Percentiles rank a stretch among this genome's conserved stretches.
Evolutionary conservation across 1,284 basidiomycete genomes (phyloP).

Genomic region (Microbotryum violaceum): DNA sequence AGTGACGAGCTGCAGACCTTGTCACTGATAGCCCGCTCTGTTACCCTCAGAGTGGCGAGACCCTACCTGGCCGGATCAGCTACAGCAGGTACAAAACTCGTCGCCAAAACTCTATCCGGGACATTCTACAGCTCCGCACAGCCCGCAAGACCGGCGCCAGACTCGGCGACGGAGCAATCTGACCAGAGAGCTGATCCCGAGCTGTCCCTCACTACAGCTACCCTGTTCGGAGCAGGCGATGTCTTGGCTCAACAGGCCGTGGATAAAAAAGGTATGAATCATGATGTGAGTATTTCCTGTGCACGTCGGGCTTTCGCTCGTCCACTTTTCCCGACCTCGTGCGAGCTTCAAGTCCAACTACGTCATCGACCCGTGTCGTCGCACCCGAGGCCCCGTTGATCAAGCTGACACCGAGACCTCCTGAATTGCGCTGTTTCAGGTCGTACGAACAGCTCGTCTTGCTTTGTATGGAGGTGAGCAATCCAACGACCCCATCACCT

Average conservation of each 20-base stretch:
- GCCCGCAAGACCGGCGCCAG: no score
- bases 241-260: slow-evolving; percentile 72
- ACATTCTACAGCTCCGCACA: no score
- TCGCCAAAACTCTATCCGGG: neutral
- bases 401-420: neutral
- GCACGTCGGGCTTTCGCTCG: no score
- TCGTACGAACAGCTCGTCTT: slow-evolving; percentile 60
- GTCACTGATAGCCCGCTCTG: neutral
- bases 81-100: slow-evolving; percentile 12
- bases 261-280: slow-evolving; percentile 56
- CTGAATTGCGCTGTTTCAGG: slow-evolving; percentile 43
- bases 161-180: neutral
- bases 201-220: neutral
- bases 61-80: slow-evolving; percentile 22
- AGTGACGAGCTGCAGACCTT: neutral
- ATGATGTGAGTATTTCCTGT: slow-evolving; percentile 53
- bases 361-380: neutral
- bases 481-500: neutral
- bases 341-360: no score
- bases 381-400: no score
- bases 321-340: no score
- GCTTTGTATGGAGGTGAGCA: slow-evolving; percentile 59
- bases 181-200: no score
- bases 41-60: slow-evolving; percentile 10
- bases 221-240: slow-evolving; percentile 54